Evolutionary conservation across 2,329 filamentous ascomycete genomes (phyloP).

Genomic region (Exutisphaerella laricina): DNA sequence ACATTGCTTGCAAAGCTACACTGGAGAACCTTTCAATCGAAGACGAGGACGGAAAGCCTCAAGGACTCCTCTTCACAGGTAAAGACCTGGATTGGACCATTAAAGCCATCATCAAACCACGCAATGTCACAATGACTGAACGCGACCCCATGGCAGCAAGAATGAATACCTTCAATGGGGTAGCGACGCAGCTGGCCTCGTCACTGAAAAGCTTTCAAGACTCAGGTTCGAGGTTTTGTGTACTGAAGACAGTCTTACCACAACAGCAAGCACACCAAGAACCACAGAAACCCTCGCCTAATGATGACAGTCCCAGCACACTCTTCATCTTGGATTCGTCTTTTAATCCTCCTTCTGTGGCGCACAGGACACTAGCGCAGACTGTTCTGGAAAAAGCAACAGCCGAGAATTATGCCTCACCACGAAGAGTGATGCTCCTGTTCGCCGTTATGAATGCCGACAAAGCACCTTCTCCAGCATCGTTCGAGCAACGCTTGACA

Average conservation of each 20-base stretch:
- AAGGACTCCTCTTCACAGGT: neutral
- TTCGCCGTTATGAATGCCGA: constrained; percentile 62
- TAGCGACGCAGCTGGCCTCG: constrained; percentile 31
- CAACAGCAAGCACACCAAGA: constrained; percentile 13
- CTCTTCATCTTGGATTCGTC: constrained; percentile 62
- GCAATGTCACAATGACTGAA: constrained; percentile 1
- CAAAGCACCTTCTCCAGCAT: constrained; percentile 60
- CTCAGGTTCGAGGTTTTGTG: constrained; percentile 34
- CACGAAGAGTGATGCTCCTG: constrained; percentile 50
- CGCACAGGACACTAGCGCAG: constrained; percentile 52
- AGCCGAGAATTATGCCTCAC: constrained; percentile 31
- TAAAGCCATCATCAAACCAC: constrained; percentile 2
- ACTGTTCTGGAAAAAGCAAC: constrained; percentile 45
- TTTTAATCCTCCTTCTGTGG: constrained; percentile 60
- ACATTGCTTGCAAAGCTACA: neutral
- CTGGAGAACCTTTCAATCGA: neutral
- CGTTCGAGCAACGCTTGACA: constrained; percentile 60
- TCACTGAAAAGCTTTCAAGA: constrained; percentile 41
- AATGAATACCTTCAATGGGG: constrained; percentile 10
- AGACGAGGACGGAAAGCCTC: neutral
- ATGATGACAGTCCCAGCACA: constrained; percentile 33
- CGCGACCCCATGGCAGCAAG: constrained; percentile 13
- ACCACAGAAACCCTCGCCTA: constrained; percentile 11
- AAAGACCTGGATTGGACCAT: neutral
- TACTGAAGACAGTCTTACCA: constrained; percentile 33